These are phyloP conservation scores for Botrytis cinerea DNA, from an alignment of 2,329 filamentous ascomycete genomes.

Conservation along the genomic window DNA sequence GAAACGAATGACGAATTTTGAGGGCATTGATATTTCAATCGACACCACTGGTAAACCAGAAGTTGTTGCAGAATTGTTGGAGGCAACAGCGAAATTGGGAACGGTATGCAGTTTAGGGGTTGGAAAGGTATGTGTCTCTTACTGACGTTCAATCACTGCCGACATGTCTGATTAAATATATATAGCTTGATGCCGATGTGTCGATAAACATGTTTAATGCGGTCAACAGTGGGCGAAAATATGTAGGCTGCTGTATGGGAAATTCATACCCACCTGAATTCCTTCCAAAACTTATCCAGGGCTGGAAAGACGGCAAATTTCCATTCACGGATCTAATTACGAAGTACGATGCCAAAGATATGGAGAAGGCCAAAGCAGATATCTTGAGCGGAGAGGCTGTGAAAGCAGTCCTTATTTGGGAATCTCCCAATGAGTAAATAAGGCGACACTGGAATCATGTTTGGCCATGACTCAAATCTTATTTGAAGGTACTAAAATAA, in stretches of 20 bases:
- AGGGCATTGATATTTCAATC: conserved; percentile 29
- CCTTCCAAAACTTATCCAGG: conserved; percentile 29
- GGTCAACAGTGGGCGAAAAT: conserved; percentile 30
- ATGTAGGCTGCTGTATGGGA: conserved; percentile 32
- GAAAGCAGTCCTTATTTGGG: conserved; percentile 27
- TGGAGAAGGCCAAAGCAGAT: conserved; percentile 30
- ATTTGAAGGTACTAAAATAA: not conserved
- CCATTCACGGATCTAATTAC: conserved; percentile 33
- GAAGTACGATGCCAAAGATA: conserved; percentile 29
- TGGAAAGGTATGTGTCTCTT: conserved; percentile 25
- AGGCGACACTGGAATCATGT: not conserved
- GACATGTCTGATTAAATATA: not conserved
- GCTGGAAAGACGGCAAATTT: conserved; percentile 30
- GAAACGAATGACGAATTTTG: conserved; percentile 25
- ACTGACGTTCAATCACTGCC: too few species aligned
- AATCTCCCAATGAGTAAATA: conserved; percentile 19
- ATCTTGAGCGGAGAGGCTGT: conserved; percentile 30
- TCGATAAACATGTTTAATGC: conserved; percentile 29
- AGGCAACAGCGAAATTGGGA: conserved; percentile 30
- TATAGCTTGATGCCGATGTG: conserved; percentile 24
- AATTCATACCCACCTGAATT: conserved; percentile 35
- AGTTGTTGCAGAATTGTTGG: conserved; percentile 26
- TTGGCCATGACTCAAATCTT: not conserved
- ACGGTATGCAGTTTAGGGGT: conserved; percentile 33
- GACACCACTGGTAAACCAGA: conserved; percentile 31